These are phyloP conservation scores for Wickerhamiella galacta DNA, from an alignment of 805 yeast species.

Conservation along the genomic window DNA sequence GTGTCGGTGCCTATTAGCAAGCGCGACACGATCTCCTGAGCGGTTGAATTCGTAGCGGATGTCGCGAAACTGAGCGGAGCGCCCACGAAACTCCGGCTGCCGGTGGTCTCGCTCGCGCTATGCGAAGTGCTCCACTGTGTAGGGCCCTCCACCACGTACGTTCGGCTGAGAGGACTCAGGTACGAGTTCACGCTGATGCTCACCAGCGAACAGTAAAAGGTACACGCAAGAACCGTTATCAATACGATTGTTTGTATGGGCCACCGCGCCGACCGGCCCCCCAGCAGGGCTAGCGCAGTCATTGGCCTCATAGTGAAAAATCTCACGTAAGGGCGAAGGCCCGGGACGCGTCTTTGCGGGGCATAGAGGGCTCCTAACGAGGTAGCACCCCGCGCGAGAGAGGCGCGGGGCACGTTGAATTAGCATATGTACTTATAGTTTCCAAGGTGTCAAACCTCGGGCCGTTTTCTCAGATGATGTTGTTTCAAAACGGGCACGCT, in stretches of 20 bases:
- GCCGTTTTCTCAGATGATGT: slow-evolving; percentile 7
- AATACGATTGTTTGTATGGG: slow-evolving; percentile 77
- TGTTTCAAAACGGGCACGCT: slow-evolving; percentile 5
- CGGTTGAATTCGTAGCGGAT: background rate
- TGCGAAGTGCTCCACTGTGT: slow-evolving; percentile 7
- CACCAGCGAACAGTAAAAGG: slow-evolving; percentile 54
- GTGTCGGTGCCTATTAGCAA: slow-evolving; percentile 1
- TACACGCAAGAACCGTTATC: slow-evolving; percentile 57
- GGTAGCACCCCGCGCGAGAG: no score
- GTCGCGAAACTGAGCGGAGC: slow-evolving; percentile 10
- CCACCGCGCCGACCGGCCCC: slow-evolving; percentile 22
- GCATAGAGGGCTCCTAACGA: no score
- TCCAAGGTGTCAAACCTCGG: slow-evolving; percentile 1
- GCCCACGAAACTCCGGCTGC: slow-evolving; percentile 12
- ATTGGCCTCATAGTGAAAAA: background rate
- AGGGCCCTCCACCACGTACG: slow-evolving; percentile 9
- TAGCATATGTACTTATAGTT: no score
- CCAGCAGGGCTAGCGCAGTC: slow-evolving; percentile 5
- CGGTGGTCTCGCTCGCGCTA: slow-evolving; percentile 1
- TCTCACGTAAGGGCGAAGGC: background rate
- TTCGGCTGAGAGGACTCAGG: slow-evolving; percentile 13
- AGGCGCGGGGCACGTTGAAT: no score
- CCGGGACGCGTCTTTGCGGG: background rate
- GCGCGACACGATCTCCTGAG: background rate
- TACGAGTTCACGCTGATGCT: slow-evolving; percentile 22